phyloP scores from a whole-genome alignment of 2,329 filamentous ascomycete genomes.

The Microsporum ferrugineum region DNA sequence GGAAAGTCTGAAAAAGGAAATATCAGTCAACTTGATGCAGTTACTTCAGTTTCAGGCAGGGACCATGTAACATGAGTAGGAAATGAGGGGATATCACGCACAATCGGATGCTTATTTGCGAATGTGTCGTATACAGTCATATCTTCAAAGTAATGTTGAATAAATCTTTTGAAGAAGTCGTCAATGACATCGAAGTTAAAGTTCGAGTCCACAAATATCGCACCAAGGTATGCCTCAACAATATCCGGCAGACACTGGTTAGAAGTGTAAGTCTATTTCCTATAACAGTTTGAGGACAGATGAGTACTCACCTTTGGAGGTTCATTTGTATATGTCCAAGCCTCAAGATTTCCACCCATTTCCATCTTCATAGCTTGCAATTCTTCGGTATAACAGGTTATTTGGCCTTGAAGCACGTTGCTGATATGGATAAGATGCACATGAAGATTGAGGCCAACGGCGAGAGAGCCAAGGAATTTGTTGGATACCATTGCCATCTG shows the following conservation, averaged over 20 bases:
- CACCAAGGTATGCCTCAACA: conserved; percentile 78
- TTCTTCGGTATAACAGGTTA: conserved; percentile 39
- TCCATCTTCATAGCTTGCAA: conserved; percentile 24
- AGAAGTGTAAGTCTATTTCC: conserved; percentile 27
- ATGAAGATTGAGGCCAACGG: conserved; percentile 67
- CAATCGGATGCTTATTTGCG: conserved; percentile 71
- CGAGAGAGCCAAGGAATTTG: conserved; percentile 75
- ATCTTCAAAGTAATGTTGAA: conserved; percentile 69
- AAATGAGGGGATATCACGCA: conserved; percentile 19
- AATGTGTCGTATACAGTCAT: conserved; percentile 82
- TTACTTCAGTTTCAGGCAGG: not conserved
- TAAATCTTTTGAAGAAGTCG: conserved; percentile 62
- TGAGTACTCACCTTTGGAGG: conserved; percentile 30
- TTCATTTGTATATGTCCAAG: conserved; percentile 33
- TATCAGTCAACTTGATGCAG: not conserved
- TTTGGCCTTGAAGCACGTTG: conserved; percentile 31
- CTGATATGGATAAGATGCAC: conserved; percentile 50
- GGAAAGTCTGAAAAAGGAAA: conserved; percentile 42
- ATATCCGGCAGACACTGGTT: conserved; percentile 62
- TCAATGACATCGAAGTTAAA: conserved; percentile 67
- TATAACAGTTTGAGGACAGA: not conserved
- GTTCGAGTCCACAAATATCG: conserved; percentile 77
- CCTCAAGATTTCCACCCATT: conserved; percentile 27
- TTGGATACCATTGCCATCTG: conserved; percentile 96
- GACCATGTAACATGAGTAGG: not conserved